A percentile compares a stretch with the other conserved stretches of the same genome.
phyloP scores from a whole-genome alignment of 2,329 filamentous ascomycete species.

The Aspergillus thermomutatus region DNA sequence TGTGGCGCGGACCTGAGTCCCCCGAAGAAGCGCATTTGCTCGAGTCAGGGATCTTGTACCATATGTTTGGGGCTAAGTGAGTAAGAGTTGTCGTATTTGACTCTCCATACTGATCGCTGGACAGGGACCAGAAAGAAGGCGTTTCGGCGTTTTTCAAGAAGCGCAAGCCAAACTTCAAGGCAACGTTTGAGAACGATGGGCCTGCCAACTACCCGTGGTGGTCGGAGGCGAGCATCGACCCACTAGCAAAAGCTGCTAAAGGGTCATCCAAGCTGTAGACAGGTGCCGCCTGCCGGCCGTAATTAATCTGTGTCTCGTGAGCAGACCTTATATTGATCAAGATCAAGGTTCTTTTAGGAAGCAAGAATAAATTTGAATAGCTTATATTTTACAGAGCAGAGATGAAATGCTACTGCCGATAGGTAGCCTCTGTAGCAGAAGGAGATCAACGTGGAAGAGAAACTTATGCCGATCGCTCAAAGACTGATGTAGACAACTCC shows the following conservation, averaged over 20 bases:
- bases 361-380: background rate
- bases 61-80: slow-evolving; percentile 35
- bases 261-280: slow-evolving; percentile 21
- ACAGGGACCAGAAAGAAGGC: slow-evolving; percentile 64
- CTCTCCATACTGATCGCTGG: slow-evolving; percentile 6
- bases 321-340: background rate
- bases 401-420: background rate
- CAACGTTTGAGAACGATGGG: slow-evolving; percentile 57
- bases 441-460: background rate
- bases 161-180: slow-evolving; percentile 60
- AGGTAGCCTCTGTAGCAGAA: background rate
- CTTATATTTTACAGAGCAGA: background rate
- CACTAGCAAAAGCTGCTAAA: slow-evolving; percentile 17
- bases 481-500: background rate
- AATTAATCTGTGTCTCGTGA: background rate
- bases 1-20: slow-evolving; percentile 54
- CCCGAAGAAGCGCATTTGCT: slow-evolving; percentile 69
- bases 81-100: slow-evolving; percentile 2
- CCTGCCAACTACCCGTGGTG: slow-evolving; percentile 67
- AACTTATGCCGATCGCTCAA: slow-evolving; percentile 12
- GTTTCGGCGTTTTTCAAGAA: slow-evolving; percentile 69
- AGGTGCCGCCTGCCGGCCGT: background rate
- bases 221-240: slow-evolving; percentile 51
- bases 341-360: background rate
- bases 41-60: slow-evolving; percentile 49